phyloP scores from a whole-genome alignment of 2,329 filamentous ascomycete species.

The Colletotrichum destructivum region DNA sequence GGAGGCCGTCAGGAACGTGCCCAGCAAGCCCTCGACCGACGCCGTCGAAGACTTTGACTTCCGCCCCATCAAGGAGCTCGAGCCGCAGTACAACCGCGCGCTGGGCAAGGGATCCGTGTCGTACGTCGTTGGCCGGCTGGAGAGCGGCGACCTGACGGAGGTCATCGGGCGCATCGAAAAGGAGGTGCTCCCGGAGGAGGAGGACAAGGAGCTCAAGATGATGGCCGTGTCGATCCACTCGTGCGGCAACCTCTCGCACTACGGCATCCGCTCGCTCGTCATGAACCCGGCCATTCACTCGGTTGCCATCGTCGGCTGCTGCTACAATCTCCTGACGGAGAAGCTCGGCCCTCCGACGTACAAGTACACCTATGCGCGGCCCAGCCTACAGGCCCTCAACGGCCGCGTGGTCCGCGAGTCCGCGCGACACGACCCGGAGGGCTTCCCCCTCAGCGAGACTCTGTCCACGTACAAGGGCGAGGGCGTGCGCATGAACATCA shows the following conservation, averaged over 20 bases:
- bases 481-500: conserved; percentile 92
- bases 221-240: conserved; percentile 98
- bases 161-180: conserved; percentile 76
- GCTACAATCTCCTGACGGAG: conserved; percentile 97
- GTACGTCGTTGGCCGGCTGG: conserved; percentile 82
- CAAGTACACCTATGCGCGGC: conserved; percentile 84
- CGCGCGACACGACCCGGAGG: conserved; percentile 84
- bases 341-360: conserved; percentile 88
- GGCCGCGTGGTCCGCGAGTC: conserved; percentile 79
- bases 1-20: conserved; percentile 53
- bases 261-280: conserved; percentile 88
- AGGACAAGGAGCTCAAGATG: conserved; percentile 63
- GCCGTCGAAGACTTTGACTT: conserved; percentile 54
- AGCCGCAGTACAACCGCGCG: conserved; percentile 67
- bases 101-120: conserved; percentile 80
- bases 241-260: conserved; percentile 97
- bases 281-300: conserved; percentile 88
- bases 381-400: conserved; percentile 75
- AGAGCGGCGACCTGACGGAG: conserved; percentile 79
- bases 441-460: conserved; percentile 90
- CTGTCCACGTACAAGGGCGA: conserved; percentile 71
- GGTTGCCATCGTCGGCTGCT: conserved; percentile 97
- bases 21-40: conserved; percentile 23
- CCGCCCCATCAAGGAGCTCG: conserved; percentile 65
- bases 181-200: conserved; percentile 50